Evolutionary conservation across 177 flowering plant genomes (phyloP), one percentile per base, ranked within the genome.

Genomic region (Vitis hybrid): DNA sequence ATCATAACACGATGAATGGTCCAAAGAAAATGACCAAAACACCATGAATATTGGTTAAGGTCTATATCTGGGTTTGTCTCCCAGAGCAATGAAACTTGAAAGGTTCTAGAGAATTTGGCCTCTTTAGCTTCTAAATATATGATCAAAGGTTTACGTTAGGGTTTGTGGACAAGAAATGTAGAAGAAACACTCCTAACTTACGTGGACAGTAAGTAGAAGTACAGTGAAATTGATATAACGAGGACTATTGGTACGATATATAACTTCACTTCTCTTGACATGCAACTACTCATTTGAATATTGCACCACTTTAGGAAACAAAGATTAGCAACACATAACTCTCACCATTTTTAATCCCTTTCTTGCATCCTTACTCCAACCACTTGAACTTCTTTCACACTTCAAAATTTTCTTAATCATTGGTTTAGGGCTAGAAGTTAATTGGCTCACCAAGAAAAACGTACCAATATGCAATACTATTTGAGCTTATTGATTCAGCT

Each of bases 211-310:
- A 39, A 39, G 45, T 39, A 39, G 45, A 39, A 39, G 45, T 1
- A 39, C 4, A 39, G 6, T 39, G 45, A 39, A 3, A 39, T 5
- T 39, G 45, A 39, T 39, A 39, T 39, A 39, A 39, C 45, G 26
- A 60, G 62, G 62, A 60, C 60, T 18, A 18, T 57, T 18, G 13
- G 60, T 57, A 57, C 60, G n/a, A 6, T 12, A 19, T 26, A 26
- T 26, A 26, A 26, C 69, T 62, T 14, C 10, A 62, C 22, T 13
- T 51, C 11, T 64, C 39, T 20, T 64, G 57, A 49, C 55, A 64
- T 64, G 56, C 67, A 64, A 64, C 67, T 64, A 64, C 67, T 51
- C 67, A 13, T 20, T 64, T 64, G 67, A 64, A 64, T 64, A 64
- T 50, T 51, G 55, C 57, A 50, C 13, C 67, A 55, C n/a, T 64